Conservation (phyloP, 257 asterid genomes). For the Solanum chilense region DNA sequence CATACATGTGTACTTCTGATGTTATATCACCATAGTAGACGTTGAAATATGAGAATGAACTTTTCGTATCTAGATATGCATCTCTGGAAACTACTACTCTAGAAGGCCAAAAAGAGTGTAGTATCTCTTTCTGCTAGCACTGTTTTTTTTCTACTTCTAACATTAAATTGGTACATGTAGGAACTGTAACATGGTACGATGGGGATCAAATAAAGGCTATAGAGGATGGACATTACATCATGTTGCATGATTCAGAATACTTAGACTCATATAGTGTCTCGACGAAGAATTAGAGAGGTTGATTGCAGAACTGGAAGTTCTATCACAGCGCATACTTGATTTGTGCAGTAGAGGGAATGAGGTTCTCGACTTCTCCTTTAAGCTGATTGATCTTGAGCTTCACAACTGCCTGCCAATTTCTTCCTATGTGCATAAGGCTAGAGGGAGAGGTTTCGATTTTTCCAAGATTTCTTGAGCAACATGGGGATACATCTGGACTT, state of each 20-base stretch:
- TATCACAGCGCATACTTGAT: background rate
- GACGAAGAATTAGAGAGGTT: background rate
- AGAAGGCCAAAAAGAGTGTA: background rate
- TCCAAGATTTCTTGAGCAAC: background rate
- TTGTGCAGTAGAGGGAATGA: background rate
- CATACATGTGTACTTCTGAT: background rate
- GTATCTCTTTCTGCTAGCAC: background rate
- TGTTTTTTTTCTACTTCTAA: background rate
- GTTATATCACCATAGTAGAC: background rate
- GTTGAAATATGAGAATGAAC: background rate
- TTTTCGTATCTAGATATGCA: background rate
- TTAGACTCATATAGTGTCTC: conserved; percentile 3
- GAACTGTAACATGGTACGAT: conserved; percentile 32
- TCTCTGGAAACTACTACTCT: background rate
- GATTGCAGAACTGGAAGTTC: background rate
- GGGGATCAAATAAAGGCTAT: conserved; percentile 29
- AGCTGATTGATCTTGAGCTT: background rate
- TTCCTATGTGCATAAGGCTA: background rate
- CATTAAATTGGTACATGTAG: conserved; percentile 7
- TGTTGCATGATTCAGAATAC: conserved; percentile 32
- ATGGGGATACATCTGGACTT: background rate
- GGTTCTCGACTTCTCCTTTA: background rate
- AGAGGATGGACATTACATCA: conserved; percentile 33
- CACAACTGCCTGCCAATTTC: background rate
- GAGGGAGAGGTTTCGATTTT: background rate